phyloP scores from a whole-genome alignment of 371 early-diverging fungal genomes.

The Apophysomyces variabilis region DNA sequence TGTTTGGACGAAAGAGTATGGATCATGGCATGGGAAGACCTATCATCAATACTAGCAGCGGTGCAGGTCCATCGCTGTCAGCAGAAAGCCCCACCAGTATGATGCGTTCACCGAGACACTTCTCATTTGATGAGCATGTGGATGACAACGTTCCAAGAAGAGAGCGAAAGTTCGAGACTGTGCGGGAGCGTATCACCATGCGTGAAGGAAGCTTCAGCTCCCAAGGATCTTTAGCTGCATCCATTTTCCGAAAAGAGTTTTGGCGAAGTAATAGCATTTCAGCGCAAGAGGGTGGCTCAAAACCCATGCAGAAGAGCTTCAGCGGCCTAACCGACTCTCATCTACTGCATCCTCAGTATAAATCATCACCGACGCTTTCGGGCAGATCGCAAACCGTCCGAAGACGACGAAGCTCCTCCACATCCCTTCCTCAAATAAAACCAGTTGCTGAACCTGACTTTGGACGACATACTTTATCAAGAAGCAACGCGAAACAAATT shows the following conservation, averaged over 20 bases:
- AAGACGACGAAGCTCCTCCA: not conserved
- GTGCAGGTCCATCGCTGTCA: conserved; percentile 14
- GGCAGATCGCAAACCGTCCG: not conserved
- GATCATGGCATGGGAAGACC: conserved; percentile 24
- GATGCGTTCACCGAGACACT: conserved; percentile 37
- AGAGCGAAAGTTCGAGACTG: not conserved
- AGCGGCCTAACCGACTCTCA: conserved; percentile 2
- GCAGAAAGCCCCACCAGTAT: not conserved
- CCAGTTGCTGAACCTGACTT: not conserved
- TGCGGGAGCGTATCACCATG: conserved; percentile 17
- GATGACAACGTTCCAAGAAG: conserved; percentile 15
- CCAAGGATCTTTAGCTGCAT: conserved; percentile 21
- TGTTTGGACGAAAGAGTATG: conserved; percentile 51
- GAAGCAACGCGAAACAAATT: not conserved
- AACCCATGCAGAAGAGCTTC: conserved; percentile 3
- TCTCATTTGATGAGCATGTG: conserved; percentile 42
- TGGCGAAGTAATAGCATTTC: conserved; percentile 13
- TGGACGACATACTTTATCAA: not conserved
- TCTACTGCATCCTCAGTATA: conserved; percentile 1
- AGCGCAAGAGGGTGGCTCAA: not conserved
- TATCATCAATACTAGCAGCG: not conserved
- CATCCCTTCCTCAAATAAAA: conserved; percentile 2
- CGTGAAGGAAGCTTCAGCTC: conserved; percentile 29
- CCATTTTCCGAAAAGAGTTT: conserved; percentile 48
- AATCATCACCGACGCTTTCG: not conserved